Evolutionary conservation across 2,329 filamentous ascomycete species (phyloP).

Genomic region (Aspergillus bombycis): DNA sequence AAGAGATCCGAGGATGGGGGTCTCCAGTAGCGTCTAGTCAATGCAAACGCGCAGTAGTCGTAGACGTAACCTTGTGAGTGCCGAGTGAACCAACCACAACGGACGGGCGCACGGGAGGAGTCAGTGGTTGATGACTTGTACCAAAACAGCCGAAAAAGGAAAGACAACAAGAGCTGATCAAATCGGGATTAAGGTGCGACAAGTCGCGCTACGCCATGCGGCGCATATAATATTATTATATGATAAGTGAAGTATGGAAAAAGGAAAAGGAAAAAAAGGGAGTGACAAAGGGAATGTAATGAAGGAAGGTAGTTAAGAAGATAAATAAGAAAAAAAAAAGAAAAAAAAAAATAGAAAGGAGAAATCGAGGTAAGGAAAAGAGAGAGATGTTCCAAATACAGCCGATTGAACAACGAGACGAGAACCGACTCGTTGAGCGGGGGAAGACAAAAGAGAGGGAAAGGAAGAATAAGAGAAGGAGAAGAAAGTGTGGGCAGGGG

Average conservation of each 20-base stretch:
- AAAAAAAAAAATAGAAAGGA: slow-evolving; percentile 15
- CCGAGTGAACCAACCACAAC: slow-evolving; percentile 21
- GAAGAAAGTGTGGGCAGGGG: slow-evolving; percentile 18
- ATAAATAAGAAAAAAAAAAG: slow-evolving; percentile 10
- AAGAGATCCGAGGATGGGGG: slow-evolving; percentile 1
- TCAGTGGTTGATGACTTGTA: slow-evolving; percentile 14
- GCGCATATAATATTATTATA: slow-evolving; percentile 5
- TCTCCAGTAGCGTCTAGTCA: slow-evolving; percentile 17
- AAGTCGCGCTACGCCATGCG: neutral
- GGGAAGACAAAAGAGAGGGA: slow-evolving; percentile 34
- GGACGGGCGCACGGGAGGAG: slow-evolving; percentile 16
- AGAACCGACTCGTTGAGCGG: slow-evolving; percentile 36
- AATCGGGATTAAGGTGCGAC: slow-evolving; percentile 9
- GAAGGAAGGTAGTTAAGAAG: slow-evolving; percentile 10
- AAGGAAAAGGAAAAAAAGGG: slow-evolving; percentile 14
- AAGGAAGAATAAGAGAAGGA: slow-evolving; percentile 28
- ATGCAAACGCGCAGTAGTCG: slow-evolving; percentile 25
- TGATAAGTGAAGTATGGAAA: neutral
- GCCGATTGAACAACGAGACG: slow-evolving; percentile 53
- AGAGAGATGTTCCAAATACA: slow-evolving; percentile 20
- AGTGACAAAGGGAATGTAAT: slow-evolving; percentile 11
- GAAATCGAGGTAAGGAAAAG: slow-evolving; percentile 19
- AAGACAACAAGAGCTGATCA: slow-evolving; percentile 13
- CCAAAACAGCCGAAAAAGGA: slow-evolving; percentile 10
- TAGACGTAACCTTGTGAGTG: slow-evolving; percentile 19